Evolutionary conservation across 768 basidiomycete genomes (phyloP), one percentile per base, ranked within the genome.

Genomic region (Suillus variegatus): DNA sequence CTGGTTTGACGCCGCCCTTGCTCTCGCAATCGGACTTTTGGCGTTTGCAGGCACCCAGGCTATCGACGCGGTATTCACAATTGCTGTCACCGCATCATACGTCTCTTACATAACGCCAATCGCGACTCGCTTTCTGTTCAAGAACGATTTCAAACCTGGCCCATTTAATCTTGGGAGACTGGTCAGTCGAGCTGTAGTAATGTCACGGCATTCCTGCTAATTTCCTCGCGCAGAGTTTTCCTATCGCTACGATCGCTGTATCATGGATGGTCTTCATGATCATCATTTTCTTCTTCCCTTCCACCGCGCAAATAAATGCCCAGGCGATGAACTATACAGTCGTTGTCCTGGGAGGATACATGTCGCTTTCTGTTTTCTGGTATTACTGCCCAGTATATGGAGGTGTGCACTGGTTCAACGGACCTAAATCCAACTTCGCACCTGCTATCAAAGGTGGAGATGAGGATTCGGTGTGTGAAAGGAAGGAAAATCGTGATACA

Each of bases 1-100:
- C 10, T 80, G 84, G 75, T 85, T 84, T 64, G 79, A 80, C n/a
- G 85, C 82, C 1, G 62, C 79, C 28, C 66, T 81, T 22, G 79
- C 87, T 0, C 69, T 86, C 0, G 72, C 82, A 4, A 80, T 90
- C 4, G 88, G 87, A 2, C 73, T 87, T 18, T 78, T 92, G 4
- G 82, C 82, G 0, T 90, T 91, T 63, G 88, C 86, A 0, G 87
- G 88, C 3, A 70, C 77, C 0, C 79, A 83, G 56, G 88, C 88
- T 0, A 85, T 88, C 70, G 83, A 82, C 63, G 86, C 88, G 6
- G 80, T 88, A 18, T 90, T 89, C 69, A 77, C 82, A 1, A 76
- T 86, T 40, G 78, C 79, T 0, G 75, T 87, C 5, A 77, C 77
- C 0, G 80, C 76, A 10, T 76, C 79, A n/a, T 86, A 87, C 63